Conservation (phyloP, 495 filamentous ascomycete genomes). For the Penicillium pulvis region DNA sequence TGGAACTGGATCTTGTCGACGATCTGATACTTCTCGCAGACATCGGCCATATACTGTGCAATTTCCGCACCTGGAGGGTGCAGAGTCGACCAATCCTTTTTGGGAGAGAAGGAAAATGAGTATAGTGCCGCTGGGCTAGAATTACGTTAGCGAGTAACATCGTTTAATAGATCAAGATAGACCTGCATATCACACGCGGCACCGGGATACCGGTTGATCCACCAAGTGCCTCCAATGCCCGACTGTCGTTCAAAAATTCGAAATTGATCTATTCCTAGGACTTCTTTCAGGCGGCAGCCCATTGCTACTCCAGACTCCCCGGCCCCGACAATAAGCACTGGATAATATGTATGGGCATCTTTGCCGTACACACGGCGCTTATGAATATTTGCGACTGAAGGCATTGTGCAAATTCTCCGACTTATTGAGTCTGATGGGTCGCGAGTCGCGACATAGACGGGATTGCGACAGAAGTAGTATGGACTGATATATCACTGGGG, state of each 20-base stretch:
- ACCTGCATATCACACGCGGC: constrained; percentile 54
- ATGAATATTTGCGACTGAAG: constrained; percentile 40
- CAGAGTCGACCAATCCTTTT: constrained; percentile 58
- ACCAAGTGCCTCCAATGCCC: constrained; percentile 69
- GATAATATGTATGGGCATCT: constrained; percentile 58
- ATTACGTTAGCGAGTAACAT: constrained; percentile 9
- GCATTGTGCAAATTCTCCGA: constrained; percentile 17
- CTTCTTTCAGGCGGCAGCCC: constrained; percentile 61
- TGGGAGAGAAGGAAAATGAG: constrained; percentile 63
- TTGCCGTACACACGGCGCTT: constrained; percentile 49
- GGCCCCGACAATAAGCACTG: constrained; percentile 58
- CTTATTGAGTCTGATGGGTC: neutral
- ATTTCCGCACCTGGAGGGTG: constrained; percentile 60
- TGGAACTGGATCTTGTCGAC: constrained; percentile 61
- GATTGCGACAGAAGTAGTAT: neutral
- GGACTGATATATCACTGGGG: too few relatives aligned
- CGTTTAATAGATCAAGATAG: constrained; percentile 1
- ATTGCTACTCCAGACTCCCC: constrained; percentile 70
- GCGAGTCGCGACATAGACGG: too few relatives aligned
- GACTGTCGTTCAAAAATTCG: constrained; percentile 64
- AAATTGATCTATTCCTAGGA: constrained; percentile 63
- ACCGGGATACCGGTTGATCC: constrained; percentile 67
- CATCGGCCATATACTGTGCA: constrained; percentile 56
- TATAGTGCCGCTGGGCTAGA: constrained; percentile 59
- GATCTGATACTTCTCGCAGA: constrained; percentile 61